Evolutionary conservation across 2,329 filamentous ascomycete species (phyloP).

Genomic region (Claviceps fusiformis): DNA sequence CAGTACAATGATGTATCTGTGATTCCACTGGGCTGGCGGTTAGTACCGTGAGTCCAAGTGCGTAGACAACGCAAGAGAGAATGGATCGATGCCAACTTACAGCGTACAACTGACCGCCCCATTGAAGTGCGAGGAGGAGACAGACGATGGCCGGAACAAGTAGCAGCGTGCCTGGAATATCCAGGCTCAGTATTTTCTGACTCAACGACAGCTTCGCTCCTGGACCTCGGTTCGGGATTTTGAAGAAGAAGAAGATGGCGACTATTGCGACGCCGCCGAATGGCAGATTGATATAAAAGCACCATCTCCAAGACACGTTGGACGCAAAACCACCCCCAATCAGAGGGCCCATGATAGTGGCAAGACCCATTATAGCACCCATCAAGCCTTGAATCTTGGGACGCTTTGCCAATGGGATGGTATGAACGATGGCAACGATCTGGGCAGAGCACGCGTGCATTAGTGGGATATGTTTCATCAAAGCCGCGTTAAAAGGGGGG

Average conservation of each 20-base stretch:
- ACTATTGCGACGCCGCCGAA: conserved; percentile 20
- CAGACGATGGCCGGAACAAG: conserved; percentile 15
- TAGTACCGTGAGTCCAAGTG: conserved; percentile 6
- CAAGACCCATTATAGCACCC: conserved; percentile 23
- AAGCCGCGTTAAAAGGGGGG: no score
- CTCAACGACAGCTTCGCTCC: background rate
- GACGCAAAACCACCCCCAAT: conserved; percentile 25
- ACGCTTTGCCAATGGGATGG: background rate
- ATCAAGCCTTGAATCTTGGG: conserved; percentile 16
- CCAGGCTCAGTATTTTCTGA: background rate
- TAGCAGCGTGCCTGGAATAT: background rate
- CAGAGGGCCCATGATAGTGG: conserved; percentile 23
- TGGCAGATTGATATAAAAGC: conserved; percentile 27
- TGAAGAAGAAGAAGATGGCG: conserved; percentile 28
- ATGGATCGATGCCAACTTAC: conserved; percentile 5
- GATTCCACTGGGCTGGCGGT: background rate
- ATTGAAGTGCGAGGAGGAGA: conserved; percentile 33
- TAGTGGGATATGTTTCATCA: no score
- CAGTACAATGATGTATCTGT: conserved; percentile 11
- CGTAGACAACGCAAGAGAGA: no score
- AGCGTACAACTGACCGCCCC: conserved; percentile 23
- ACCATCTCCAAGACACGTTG: conserved; percentile 25
- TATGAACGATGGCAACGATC: background rate
- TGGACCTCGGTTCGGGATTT: background rate
- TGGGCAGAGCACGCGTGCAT: background rate